phyloP scores from a whole-genome alignment of 345 rosid genomes.

The Anacardium occidentale region DNA sequence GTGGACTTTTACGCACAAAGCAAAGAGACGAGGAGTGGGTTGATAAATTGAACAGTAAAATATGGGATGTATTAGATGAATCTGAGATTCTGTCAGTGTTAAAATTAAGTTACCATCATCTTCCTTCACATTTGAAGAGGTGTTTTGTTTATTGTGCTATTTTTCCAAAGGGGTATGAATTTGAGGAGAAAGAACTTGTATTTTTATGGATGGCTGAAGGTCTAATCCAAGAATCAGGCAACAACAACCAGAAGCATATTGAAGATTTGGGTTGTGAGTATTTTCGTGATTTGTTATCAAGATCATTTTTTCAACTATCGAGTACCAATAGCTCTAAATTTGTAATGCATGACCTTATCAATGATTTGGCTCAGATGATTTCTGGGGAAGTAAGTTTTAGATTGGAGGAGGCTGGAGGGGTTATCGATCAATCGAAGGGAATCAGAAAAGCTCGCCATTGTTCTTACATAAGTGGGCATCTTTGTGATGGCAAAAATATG shows the following conservation, averaged over 20 bases:
- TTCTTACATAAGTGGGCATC: neutral
- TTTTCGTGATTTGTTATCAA: neutral
- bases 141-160: constrained; percentile 32
- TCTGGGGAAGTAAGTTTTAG: neutral
- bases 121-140: constrained; percentile 28
- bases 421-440: too few species aligned
- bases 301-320: constrained; percentile 10
- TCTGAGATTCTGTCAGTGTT: neutral
- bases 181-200: constrained; percentile 2
- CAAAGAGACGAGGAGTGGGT: neutral
- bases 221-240: neutral
- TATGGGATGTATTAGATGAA: neutral
- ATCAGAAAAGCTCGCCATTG: neutral
- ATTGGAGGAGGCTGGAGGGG: neutral
- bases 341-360: constrained; percentile 23
- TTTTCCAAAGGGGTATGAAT: neutral
- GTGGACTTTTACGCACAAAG: neutral
- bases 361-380: constrained; percentile 6
- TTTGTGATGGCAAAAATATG: neutral
- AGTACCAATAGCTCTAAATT: neutral
- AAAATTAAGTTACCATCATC: constrained; percentile 7
- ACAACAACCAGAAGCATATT: neutral
- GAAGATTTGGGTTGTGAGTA: constrained; percentile 7
- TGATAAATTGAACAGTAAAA: neutral
- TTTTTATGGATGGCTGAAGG: constrained; percentile 33